Base-by-base conservation (phyloP, 345 rosid genomes). In the Dovyalis caffra region DNA sequence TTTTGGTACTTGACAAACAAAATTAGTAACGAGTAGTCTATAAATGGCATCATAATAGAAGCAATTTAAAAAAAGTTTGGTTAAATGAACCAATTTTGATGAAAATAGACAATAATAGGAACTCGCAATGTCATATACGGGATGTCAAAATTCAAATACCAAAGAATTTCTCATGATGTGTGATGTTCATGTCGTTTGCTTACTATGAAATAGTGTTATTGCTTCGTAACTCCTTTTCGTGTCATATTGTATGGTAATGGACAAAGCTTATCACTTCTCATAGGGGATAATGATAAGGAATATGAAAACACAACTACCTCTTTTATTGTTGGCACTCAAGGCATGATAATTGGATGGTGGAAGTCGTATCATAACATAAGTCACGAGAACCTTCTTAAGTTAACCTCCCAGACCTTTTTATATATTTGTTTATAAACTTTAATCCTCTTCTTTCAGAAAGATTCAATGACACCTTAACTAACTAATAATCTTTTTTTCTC, bases 391-490 rank as follows among this genome's bases (percentile, higher is more conserved):
- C 79, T 76, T 66, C 71, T 69, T 66, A 73, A 77, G 80, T 82
- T 70, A 82, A 85, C 85, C n/a, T 29, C 77, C 28, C 82, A 72
- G n/a, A 80, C 80, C 78, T 65, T 75, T 51, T 57, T 66, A 74
- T 53, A 66, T 60, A n/a, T n/a, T n/a, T n/a, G 12, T 57, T 38
- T n/a, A 43, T 29, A 70, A 35, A 8, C 21, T 66, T 71, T 4
- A 64, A 68, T 65, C 47, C 11, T 65, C 33, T 71, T n/a, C 73
- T 65, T 20, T 67, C 25, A 25, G 32, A 47, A 51, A 29, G 70
- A 68, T 62, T 62, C 20, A n/a, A n/a, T n/a, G n/a, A n/a, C n/a
- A n/a, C n/a, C n/a, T n/a, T n/a, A n/a, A n/a, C n/a, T n/a, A n/a
- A n/a, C n/a, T n/a, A n/a, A n/a, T n/a, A n/a, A n/a, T 78, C 18